phyloP scores from a whole-genome alignment of 208 protist species.

The Angomonas ambiguus region DNA sequence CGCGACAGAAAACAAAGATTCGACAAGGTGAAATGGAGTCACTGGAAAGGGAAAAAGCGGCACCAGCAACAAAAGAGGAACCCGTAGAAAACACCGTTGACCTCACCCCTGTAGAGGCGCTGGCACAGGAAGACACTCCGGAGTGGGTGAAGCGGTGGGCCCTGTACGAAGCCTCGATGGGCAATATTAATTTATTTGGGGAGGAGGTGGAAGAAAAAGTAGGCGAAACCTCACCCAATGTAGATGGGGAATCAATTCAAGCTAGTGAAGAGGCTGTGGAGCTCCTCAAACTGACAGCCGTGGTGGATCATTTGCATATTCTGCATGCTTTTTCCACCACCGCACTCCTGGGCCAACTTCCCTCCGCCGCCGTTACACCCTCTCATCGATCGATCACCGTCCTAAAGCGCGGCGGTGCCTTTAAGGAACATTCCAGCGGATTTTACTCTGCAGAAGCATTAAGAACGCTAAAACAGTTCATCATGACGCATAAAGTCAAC shows the following conservation, averaged over 20 bases:
- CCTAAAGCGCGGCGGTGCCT: background rate
- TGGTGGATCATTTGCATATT: slow-evolving; percentile 30
- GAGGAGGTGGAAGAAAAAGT: background rate
- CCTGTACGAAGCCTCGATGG: slow-evolving; percentile 85
- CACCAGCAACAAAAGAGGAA: background rate
- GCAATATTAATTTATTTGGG: slow-evolving; percentile 62
- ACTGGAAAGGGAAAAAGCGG: background rate
- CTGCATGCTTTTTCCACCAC: slow-evolving; percentile 9
- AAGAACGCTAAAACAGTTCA: background rate
- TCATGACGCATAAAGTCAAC: background rate
- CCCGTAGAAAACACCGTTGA: background rate
- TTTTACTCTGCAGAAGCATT: background rate
- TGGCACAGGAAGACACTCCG: slow-evolving; percentile 10
- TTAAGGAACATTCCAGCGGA: background rate
- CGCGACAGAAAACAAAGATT: background rate
- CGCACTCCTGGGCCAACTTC: slow-evolving; percentile 18
- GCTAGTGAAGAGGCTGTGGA: background rate
- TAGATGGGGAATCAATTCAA: background rate
- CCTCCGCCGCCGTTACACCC: background rate
- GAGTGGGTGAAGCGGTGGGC: slow-evolving; percentile 82
- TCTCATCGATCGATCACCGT: background rate
- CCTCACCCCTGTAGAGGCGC: too few relatives aligned
- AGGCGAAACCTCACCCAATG: background rate
- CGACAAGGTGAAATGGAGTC: background rate
- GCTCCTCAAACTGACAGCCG: slow-evolving; percentile 15